A percentile compares a stretch with the other conserved stretches of the same genome.
Conservation (phyloP, 257 asterid species). For the Schizonepeta tenuifolia region DNA sequence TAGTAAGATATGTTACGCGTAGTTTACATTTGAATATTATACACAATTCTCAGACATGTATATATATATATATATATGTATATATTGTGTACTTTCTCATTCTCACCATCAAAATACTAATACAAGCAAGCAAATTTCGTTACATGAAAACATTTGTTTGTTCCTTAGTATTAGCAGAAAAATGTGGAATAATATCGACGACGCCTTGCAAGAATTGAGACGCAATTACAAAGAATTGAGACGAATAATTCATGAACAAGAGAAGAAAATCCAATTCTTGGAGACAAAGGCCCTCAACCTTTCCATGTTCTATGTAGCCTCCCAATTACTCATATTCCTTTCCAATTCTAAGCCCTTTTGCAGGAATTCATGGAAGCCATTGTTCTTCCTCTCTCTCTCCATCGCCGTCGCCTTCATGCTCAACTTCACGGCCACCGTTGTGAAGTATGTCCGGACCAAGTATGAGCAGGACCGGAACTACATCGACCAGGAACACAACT, state of each 20-base stretch:
- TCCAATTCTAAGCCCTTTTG: slow-evolving; percentile 28
- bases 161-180: background rate
- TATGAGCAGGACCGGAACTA: slow-evolving; percentile 33
- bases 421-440: slow-evolving; percentile 29
- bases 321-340: slow-evolving; percentile 29
- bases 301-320: slow-evolving; percentile 34
- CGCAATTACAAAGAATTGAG: slow-evolving; percentile 29
- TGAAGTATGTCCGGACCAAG: slow-evolving; percentile 27
- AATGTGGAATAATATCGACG: slow-evolving; percentile 10
- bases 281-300: slow-evolving; percentile 33
- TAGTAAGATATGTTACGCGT: too few species aligned
- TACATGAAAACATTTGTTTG: too few species aligned
- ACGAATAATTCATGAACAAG: slow-evolving; percentile 27
- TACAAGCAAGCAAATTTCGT: too few species aligned
- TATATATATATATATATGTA: too few species aligned
- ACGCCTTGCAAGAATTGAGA: slow-evolving; percentile 7
- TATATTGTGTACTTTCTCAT: too few species aligned
- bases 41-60: too few species aligned
- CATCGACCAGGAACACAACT: slow-evolving; percentile 29
- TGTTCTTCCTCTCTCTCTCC: slow-evolving; percentile 29
- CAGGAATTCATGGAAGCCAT: slow-evolving; percentile 32
- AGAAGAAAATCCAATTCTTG: slow-evolving; percentile 37
- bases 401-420: slow-evolving; percentile 25
- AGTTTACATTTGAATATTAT: too few species aligned
- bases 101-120: too few species aligned